phyloP scores from a whole-genome alignment of 2,329 filamentous ascomycete species.

The Alternaria sp. region DNA sequence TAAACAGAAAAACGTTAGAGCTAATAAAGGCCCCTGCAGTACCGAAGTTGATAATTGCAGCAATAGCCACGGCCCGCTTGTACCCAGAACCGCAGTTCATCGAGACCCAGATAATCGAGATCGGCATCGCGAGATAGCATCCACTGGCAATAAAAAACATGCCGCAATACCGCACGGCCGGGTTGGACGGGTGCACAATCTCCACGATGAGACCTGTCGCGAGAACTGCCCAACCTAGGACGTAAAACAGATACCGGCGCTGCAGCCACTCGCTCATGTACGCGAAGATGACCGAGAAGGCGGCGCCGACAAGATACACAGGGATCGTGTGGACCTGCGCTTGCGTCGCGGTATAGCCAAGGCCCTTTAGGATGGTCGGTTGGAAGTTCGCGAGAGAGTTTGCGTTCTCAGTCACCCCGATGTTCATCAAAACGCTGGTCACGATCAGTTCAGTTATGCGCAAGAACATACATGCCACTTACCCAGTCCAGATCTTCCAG shows the following conservation, averaged over 20 bases:
- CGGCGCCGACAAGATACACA: slow-evolving; percentile 40
- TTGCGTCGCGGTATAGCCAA: slow-evolving; percentile 43
- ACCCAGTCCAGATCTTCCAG: slow-evolving; percentile 64
- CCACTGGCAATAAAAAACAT: slow-evolving; percentile 62
- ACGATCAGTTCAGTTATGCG: not conserved
- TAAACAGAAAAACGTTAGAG: slow-evolving; percentile 42
- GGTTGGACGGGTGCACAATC: slow-evolving; percentile 45
- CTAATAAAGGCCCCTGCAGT: slow-evolving; percentile 64
- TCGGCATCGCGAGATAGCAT: slow-evolving; percentile 62
- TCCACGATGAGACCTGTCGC: slow-evolving; percentile 59
- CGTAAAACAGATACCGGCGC: slow-evolving; percentile 40
- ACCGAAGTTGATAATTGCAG: slow-evolving; percentile 50
- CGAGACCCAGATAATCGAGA: slow-evolving; percentile 63
- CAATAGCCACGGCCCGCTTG: slow-evolving; percentile 29
- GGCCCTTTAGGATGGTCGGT: slow-evolving; percentile 44
- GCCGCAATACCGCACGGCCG: slow-evolving; percentile 58
- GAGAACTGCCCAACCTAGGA: slow-evolving; percentile 46
- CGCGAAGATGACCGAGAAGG: slow-evolving; percentile 38
- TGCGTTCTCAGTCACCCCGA: slow-evolving; percentile 40
- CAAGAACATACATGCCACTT: slow-evolving; percentile 13
- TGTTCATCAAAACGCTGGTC: slow-evolving; percentile 32
- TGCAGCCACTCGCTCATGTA: slow-evolving; percentile 35
- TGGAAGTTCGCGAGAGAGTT: slow-evolving; percentile 43
- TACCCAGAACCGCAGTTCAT: slow-evolving; percentile 54
- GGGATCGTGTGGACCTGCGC: slow-evolving; percentile 47